Evolutionary conservation across 805 yeast species (phyloP).

Genomic region (Nakazawaea sp.): DNA sequence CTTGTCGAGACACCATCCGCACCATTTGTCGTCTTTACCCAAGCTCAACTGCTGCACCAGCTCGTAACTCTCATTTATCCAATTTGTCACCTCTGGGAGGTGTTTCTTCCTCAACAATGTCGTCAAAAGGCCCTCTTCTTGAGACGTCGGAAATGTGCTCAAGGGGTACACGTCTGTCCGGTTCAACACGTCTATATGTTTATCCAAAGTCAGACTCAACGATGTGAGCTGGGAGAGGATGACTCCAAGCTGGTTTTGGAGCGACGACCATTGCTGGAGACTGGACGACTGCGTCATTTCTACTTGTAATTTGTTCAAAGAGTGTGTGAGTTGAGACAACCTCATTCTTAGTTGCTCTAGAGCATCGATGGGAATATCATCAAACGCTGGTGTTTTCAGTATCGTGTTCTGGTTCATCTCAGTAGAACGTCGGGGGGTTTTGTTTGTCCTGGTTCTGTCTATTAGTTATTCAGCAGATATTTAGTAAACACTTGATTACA

Average conservation of each 20-base stretch:
- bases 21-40: slow-evolving; percentile 30
- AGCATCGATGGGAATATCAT: slow-evolving; percentile 51
- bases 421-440: too few relatives aligned
- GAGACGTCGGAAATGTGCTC: slow-evolving; percentile 77
- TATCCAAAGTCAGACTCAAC: slow-evolving; percentile 61
- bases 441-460: too few relatives aligned
- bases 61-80: slow-evolving; percentile 45
- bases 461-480: too few relatives aligned
- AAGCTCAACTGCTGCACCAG: slow-evolving; percentile 13
- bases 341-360: slow-evolving; percentile 58
- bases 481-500: too few relatives aligned
- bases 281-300: slow-evolving; percentile 37
- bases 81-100: slow-evolving; percentile 83
- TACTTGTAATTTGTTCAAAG: slow-evolving; percentile 48
- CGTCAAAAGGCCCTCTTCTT: slow-evolving; percentile 75
- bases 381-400: slow-evolving; percentile 12
- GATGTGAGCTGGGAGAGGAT: slow-evolving; percentile 77
- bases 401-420: background rate
- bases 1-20: slow-evolving; percentile 51
- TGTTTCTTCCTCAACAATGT: slow-evolving; percentile 83
- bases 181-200: slow-evolving; percentile 50
- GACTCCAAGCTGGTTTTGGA: slow-evolving; percentile 81
- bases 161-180: slow-evolving; percentile 78
- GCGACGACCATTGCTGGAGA: slow-evolving; percentile 48
- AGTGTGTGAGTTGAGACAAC: slow-evolving; percentile 54